Evolutionary conservation across 2,329 filamentous ascomycete genomes (phyloP).

Genomic region (Corinectria fuckeliana): DNA sequence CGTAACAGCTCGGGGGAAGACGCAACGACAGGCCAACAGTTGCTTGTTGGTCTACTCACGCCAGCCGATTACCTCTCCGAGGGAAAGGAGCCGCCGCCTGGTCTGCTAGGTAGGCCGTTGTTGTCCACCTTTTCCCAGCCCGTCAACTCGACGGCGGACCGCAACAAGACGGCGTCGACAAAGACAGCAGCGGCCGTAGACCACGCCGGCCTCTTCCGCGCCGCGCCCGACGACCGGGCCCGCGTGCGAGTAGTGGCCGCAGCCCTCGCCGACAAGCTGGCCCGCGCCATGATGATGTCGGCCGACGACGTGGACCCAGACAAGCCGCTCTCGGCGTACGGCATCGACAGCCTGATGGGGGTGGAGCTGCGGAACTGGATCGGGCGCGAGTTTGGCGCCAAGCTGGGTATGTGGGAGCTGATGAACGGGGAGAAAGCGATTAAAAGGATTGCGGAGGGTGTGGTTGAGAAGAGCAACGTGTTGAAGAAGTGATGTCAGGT

Average conservation of each 20-base stretch:
- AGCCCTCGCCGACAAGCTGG: conserved; percentile 39
- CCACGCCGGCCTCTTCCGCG: neutral
- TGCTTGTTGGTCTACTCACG: neutral
- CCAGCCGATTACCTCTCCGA: neutral
- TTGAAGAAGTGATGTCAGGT: neutral
- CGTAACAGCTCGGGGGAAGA: neutral
- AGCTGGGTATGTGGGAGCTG: neutral
- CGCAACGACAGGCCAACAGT: neutral
- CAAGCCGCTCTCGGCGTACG: conserved; percentile 30
- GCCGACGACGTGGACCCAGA: conserved; percentile 29
- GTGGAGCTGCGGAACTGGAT: conserved; percentile 54
- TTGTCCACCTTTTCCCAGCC: neutral
- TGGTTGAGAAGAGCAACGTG: neutral
- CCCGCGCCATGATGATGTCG: conserved; percentile 42
- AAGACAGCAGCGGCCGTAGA: neutral
- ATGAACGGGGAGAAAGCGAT: neutral
- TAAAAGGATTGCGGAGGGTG: neutral
- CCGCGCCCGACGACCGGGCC: neutral
- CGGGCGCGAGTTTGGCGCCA: neutral
- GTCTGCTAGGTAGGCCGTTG: neutral
- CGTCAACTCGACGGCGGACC: neutral
- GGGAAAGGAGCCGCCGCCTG: neutral
- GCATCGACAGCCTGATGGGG: conserved; percentile 47
- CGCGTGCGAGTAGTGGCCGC: conserved; percentile 10
- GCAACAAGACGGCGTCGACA: neutral